Evolutionary conservation across 495 filamentous ascomycete genomes (phyloP), one percentile per base, ranked within the genome.

Genomic region (Clohesyomyces aquaticus): DNA sequence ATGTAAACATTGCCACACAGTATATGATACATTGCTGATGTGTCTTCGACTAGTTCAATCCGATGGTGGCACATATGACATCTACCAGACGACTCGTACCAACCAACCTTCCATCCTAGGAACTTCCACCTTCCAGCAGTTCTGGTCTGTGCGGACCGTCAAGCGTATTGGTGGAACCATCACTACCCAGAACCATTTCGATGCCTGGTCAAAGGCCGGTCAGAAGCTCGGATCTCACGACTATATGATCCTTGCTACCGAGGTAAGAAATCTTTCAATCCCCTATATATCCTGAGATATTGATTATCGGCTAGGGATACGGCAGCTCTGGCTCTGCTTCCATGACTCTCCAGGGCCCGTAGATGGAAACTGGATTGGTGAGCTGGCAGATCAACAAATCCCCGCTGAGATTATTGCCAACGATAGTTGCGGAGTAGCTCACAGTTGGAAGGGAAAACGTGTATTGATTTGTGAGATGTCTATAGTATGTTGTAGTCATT

Each of bases 61-160:
- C 43, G 88, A 90, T 74, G 87, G 87, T 54, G 73, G 75, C 43
- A 83, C 77, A 10, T 91, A 91, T 77, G 79, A 86, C 57, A 83
- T 90, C 74, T 86, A 83, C 77, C 75, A 80, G 66, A 78, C 78
- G 43, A 76, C 77, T 49, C 85, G 83, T 48, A 75, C 75, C 71
- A 84, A 90, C 75, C 78, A 84, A 75, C 82, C 82, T 3, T 81
- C 78, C 18, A 85, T 87, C 71, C 72, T 75, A 16, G 84, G 84
- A 28, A 83, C 79, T 52, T 61, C 68, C 11, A 85, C 82, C 52
- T 85, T 85, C 69, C 68, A 79, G 61, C 84, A 85, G 77, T 87
- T 77, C 78, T 85, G 80, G 80, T 80, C 78, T 55, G 79, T 85
- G 28, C 79, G 82, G 52, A 65, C 67, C 45, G 52, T 68, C 54